Conservation (phyloP, 306 rosid genomes). For the Biancaea sappan region DNA sequence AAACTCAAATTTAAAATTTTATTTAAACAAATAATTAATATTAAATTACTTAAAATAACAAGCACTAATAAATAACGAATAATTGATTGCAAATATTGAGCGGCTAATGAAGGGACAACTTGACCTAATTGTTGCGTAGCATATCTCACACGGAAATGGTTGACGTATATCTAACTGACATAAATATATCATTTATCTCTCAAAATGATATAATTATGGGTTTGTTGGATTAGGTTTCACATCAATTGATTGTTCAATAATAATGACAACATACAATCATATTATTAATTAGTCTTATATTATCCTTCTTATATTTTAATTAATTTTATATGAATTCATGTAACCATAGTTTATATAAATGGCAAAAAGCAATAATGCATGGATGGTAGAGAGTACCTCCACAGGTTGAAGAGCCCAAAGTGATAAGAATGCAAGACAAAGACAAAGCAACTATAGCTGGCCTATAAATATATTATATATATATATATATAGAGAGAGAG, state of each 20-base stretch:
- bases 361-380: slow-evolving; percentile 13
- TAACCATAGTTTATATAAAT: neutral
- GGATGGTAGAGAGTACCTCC: slow-evolving; percentile 8
- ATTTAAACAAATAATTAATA: too few relatives aligned
- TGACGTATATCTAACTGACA: slow-evolving; percentile 46
- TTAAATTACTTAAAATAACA: too few relatives aligned
- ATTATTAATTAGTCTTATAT: neutral
- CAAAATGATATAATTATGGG: slow-evolving; percentile 32
- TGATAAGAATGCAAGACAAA: slow-evolving; percentile 36
- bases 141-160: slow-evolving; percentile 38
- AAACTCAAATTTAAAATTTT: too few relatives aligned
- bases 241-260: slow-evolving; percentile 31
- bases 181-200: slow-evolving; percentile 16
- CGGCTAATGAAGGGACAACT: slow-evolving; percentile 19
- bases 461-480: slow-evolving; percentile 10
- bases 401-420: neutral
- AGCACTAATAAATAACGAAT: too few relatives aligned
- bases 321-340: neutral
- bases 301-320: neutral
- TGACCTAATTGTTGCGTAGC: slow-evolving; percentile 14
- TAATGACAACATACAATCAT: slow-evolving; percentile 11
- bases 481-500: too few relatives aligned
- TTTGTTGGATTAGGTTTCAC: slow-evolving; percentile 51
- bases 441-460: slow-evolving; percentile 52
- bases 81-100: slow-evolving; percentile 1